Evolutionary conservation across 129 eudicot genomes (phyloP).

Genomic region (sunflower (Helianthus annuus)): DNA sequence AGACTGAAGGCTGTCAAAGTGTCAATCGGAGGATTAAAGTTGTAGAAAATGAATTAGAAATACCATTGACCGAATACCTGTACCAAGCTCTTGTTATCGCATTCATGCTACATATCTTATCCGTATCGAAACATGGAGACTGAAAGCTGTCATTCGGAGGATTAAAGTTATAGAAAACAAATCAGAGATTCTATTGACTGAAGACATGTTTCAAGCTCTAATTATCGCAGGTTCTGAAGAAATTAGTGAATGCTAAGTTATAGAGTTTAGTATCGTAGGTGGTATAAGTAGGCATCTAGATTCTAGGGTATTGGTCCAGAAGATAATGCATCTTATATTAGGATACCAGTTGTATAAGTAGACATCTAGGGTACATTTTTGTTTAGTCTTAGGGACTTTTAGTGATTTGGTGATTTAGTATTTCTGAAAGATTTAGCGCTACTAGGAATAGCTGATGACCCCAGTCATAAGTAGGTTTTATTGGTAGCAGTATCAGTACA

Average conservation of each 20-base stretch:
- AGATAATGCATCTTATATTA: conserved; percentile 12
- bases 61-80: conserved; percentile 15
- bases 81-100: background rate
- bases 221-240: conserved; percentile 7
- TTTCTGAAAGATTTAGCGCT: background rate
- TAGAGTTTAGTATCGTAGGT: conserved; percentile 19
- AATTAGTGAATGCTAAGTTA: conserved; percentile 10
- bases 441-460: conserved; percentile 16
- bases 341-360: conserved; percentile 14
- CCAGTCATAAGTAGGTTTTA: conserved; percentile 4
- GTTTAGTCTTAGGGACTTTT: conserved; percentile 1
- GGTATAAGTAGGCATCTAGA: conserved; percentile 10
- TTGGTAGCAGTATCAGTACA: conserved; percentile 12
- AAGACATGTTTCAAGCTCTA: conserved; percentile 3
- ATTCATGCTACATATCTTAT: conserved; percentile 14
- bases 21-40: conserved; percentile 16
- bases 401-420: conserved; percentile 6
- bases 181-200: background rate
- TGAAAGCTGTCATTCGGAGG: conserved; percentile 12
- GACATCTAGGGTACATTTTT: background rate
- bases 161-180: conserved; percentile 10
- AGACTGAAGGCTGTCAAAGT: conserved; percentile 5
- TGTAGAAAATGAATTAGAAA: background rate
- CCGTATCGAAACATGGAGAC: conserved; percentile 10
- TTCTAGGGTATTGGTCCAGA: conserved; percentile 3